Percentiles rank a stretch among this genome's conserved stretches.
Evolutionary conservation across 805 yeast species (phyloP).

Genomic region (Lipomyces sp.): DNA sequence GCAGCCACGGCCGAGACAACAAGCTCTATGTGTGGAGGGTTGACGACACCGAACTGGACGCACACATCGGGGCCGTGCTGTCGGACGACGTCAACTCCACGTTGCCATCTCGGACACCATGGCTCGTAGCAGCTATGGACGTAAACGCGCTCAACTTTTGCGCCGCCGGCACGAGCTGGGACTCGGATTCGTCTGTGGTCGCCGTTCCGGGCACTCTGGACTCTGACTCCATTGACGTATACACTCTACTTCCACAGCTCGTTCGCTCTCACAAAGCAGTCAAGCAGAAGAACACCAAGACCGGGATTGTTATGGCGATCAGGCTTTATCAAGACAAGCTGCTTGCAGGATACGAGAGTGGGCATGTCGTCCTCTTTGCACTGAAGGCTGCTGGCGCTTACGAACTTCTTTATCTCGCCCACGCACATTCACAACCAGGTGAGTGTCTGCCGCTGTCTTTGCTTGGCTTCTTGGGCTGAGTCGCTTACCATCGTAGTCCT

Average conservation of each 20-base stretch:
- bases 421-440: constrained; percentile 38
- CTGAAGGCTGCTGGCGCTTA: constrained; percentile 22
- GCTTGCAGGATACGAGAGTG: constrained; percentile 70
- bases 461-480: background rate
- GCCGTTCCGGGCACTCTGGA: constrained; percentile 63
- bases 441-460: constrained; percentile 2
- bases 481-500: constrained; percentile 9
- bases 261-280: constrained; percentile 30
- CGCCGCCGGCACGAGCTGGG: constrained; percentile 48
- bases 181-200: constrained; percentile 36
- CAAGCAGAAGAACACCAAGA: constrained; percentile 32
- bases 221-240: constrained; percentile 60
- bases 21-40: constrained; percentile 38
- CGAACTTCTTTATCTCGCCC: constrained; percentile 21
- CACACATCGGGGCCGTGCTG: constrained; percentile 43
- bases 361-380: constrained; percentile 47
- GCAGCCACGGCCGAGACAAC: constrained; percentile 71
- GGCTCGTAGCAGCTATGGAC: constrained; percentile 47
- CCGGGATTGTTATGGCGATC: constrained; percentile 57
- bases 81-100: constrained; percentile 23
- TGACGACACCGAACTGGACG: constrained; percentile 38
- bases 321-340: constrained; percentile 38
- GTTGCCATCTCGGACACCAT: constrained; percentile 33
- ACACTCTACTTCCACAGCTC: constrained; percentile 39
- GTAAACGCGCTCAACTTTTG: constrained; percentile 74